Percentiles rank a stretch among this genome's conserved stretches.
These are phyloP conservation scores for Chaetoceros muelleri DNA, from an alignment of 108 stramenopile species.

Conservation along the genomic window DNA sequence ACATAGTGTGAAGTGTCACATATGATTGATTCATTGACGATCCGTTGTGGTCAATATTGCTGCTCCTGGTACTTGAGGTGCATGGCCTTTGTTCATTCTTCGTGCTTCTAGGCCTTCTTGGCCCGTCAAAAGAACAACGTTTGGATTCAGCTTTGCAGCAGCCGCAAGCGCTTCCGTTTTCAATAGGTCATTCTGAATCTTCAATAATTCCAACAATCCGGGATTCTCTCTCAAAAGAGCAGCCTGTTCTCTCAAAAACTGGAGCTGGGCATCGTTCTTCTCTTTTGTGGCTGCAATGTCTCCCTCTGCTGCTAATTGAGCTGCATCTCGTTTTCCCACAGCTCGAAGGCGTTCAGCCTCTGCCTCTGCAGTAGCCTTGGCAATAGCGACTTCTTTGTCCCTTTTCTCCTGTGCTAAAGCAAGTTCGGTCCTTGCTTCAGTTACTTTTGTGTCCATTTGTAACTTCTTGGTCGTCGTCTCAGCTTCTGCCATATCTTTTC, in stretches of 20 bases:
- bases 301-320: neutral
- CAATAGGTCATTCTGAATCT: neutral
- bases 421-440: neutral
- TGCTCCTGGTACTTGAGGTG: neutral
- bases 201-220: neutral
- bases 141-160: neutral
- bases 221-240: neutral
- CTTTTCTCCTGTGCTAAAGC: neutral
- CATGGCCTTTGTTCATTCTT: neutral
- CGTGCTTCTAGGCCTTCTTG: neutral
- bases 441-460: neutral
- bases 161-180: neutral
- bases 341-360: neutral
- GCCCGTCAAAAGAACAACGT: neutral
- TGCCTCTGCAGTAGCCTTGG: slow-evolving; percentile 3
- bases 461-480: slow-evolving; percentile 2
- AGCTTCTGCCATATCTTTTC: neutral
- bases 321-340: neutral
- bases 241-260: neutral
- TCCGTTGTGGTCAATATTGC: neutral
- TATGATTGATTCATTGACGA: too few species aligned
- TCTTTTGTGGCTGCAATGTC: neutral
- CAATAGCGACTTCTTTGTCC: slow-evolving; percentile 2
- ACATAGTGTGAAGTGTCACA: too few species aligned
- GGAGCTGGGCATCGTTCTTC: neutral